Conservation (phyloP, 345 rosid genomes). For the Eucalyptus pumila region DNA sequence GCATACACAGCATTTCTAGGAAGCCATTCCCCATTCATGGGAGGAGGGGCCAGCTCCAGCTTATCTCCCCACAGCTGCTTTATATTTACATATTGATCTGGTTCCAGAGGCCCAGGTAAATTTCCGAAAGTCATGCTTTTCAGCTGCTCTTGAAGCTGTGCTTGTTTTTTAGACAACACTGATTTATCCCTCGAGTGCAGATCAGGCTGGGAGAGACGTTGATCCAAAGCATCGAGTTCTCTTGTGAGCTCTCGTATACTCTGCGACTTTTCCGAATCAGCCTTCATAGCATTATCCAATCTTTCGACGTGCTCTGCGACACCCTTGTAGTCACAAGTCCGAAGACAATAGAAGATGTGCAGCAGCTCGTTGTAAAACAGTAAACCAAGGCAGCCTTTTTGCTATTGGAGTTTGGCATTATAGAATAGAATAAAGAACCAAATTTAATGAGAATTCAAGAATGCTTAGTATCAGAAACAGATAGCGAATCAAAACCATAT, state of each 20-base stretch:
- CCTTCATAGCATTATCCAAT: constrained; percentile 85
- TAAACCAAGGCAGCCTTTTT: constrained; percentile 59
- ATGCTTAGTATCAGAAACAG: background rate
- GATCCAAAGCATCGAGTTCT: constrained; percentile 60
- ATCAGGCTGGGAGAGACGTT: constrained; percentile 53
- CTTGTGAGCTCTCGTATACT: constrained; percentile 33
- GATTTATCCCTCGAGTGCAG: constrained; percentile 57
- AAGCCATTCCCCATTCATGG: constrained; percentile 91
- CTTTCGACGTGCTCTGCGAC: constrained; percentile 76
- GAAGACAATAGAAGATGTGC: constrained; percentile 78
- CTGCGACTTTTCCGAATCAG: constrained; percentile 39
- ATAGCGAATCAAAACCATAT: background rate
- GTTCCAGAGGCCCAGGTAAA: constrained; percentile 17
- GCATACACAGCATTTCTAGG: constrained; percentile 87
- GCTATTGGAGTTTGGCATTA: constrained; percentile 15
- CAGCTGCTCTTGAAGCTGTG: constrained; percentile 47
- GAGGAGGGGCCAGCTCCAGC: constrained; percentile 78
- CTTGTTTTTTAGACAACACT: constrained; percentile 35
- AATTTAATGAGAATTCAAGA: background rate
- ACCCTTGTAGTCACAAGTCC: constrained; percentile 81
- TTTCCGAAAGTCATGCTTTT: constrained; percentile 11
- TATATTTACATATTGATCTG: constrained; percentile 49
- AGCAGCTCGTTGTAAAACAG: constrained; percentile 89
- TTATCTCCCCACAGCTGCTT: constrained; percentile 47
- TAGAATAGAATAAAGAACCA: background rate